Conservation (phyloP, 1,284 basidiomycete genomes). For the Fomitopsis palustris region DNA sequence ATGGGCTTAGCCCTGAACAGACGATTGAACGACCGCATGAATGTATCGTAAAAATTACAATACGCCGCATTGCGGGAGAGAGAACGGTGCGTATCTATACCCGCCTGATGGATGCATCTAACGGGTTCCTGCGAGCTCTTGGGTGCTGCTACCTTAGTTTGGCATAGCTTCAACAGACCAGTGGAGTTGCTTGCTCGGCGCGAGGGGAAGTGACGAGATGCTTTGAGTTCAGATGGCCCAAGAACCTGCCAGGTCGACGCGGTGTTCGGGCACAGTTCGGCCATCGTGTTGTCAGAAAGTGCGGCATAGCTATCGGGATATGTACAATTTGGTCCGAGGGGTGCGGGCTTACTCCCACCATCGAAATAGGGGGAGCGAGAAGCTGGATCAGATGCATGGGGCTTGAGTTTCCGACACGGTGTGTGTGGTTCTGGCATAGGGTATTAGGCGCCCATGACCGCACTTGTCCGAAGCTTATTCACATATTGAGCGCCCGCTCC, state of each 20-base stretch:
- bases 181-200: background rate
- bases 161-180: too few species aligned
- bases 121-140: too few species aligned
- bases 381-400: background rate
- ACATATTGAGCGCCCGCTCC: too few species aligned
- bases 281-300: too few species aligned
- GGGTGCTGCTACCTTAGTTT: background rate
- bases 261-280: too few species aligned
- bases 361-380: background rate
- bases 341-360: too few species aligned
- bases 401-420: background rate
- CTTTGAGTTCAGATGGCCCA: background rate
- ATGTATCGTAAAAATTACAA: conserved; percentile 11
- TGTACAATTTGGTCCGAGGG: background rate
- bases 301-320: too few species aligned
- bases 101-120: background rate
- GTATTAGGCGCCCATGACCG: background rate
- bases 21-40: conserved; percentile 8
- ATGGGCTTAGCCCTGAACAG: conserved; percentile 21
- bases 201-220: background rate
- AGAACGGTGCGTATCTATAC: background rate
- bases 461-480: too few species aligned
- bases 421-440: background rate
- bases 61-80: conserved; percentile 6
- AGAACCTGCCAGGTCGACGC: too few species aligned